phyloP scores from a whole-genome alignment of 2,329 filamentous ascomycete species.

The Colletotrichum sojae region DNA sequence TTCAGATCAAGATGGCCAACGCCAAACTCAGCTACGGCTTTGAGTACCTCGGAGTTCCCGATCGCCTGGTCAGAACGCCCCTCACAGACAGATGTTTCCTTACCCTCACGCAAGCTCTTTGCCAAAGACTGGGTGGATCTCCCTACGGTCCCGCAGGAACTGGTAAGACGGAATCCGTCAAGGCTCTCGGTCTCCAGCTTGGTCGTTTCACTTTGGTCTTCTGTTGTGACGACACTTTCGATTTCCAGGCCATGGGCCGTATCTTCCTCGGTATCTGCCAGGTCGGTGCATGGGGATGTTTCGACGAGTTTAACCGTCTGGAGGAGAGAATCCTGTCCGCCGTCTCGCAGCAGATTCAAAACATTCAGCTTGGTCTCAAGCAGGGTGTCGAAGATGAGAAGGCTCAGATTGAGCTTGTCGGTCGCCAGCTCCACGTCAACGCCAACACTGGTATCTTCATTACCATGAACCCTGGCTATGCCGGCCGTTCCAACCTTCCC shows the following conservation, averaged over 20 bases:
- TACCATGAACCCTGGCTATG: constrained; percentile 99
- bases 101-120: constrained; percentile 95
- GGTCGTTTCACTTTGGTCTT: constrained; percentile 98
- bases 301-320: constrained; percentile 99
- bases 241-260: constrained; percentile 99
- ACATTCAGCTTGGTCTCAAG: constrained; percentile 96
- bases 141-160: constrained; percentile 98
- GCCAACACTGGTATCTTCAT: constrained; percentile 98
- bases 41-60: constrained; percentile 96
- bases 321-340: constrained; percentile 98
- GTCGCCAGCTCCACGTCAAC: constrained; percentile 90
- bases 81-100: constrained; percentile 98
- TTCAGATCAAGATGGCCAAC: constrained; percentile 97
- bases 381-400: constrained; percentile 86
- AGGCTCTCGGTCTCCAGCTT: constrained; percentile 95
- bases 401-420: constrained; percentile 93
- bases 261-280: constrained; percentile 99
- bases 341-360: constrained; percentile 99
- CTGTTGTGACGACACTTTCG: constrained; percentile 99
- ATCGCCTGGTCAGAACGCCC: constrained; percentile 95
- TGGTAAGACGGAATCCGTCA: constrained; percentile 99
- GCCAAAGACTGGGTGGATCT: constrained; percentile 94
- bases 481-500: constrained; percentile 95
- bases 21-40: constrained; percentile 96
- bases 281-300: constrained; percentile 99